Base-by-base conservation (phyloP, 345 rosid species). In the Durio zibethinus region DNA sequence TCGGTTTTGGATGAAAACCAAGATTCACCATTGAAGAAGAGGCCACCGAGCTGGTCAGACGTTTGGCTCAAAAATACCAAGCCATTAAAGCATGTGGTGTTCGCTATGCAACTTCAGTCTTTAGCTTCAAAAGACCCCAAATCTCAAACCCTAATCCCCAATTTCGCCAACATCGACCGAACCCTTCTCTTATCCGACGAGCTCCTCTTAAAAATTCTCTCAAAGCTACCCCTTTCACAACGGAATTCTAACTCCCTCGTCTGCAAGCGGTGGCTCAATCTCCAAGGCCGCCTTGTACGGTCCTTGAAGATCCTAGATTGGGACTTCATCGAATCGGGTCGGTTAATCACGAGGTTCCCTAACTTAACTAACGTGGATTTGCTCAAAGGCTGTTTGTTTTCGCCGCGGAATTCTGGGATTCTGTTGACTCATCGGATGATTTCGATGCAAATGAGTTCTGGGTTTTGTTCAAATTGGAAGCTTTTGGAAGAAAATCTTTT, bases 191-290 rank as follows among this genome's bases (percentile, higher is more conserved):
- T 96, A 35, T 78, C 93, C 54, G 98, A 93, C 84, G 93, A 87
- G 43, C 82, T 88, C 53, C 93, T 96, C 79, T 89, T 93, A 81
- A 72, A 80, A 74, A 83, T 96, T 82, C 86, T 92, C 83, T 79
- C 85, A 5, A 89, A 74, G 27, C 82, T 91, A 63, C 93, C 97
- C 2, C 48, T 40, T 61, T 87, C 93, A 18, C 96, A 89, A 73
- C 82, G 86, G 33, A 79, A 80, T 72, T 67, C 78, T 52, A 93
- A 86, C 52, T 91, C 87, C 47, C 87, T 90, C 33, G 97, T 91
- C n/a, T 92, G 99, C 82, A 93, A 90, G 80, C 90, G 99, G 70
- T 96, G 99, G 99, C 69, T 86, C 15, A 80, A 80, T 73, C 92
- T 93, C 74, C 94, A 91, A 52, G 97, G 97, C n/a, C 88, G 92